Conservation (phyloP, 352 stramenopile species). For the Pythium grandisporangium region DNA sequence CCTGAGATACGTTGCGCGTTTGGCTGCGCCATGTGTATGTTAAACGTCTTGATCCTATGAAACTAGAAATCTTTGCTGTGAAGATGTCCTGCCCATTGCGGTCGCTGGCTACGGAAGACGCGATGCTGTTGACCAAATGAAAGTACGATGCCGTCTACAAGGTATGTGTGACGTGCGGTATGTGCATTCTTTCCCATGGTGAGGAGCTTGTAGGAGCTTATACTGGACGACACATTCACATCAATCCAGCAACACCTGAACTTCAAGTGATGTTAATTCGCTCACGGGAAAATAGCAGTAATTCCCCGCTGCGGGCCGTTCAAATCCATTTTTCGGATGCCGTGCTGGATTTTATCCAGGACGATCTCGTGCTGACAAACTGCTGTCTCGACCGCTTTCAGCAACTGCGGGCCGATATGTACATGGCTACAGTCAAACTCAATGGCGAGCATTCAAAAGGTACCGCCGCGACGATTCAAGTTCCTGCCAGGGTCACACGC, state of each 20-base stretch:
- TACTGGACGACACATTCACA: too few relatives aligned
- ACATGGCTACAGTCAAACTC: constrained; percentile 8
- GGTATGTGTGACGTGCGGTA: constrained; percentile 15
- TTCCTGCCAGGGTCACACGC: constrained; percentile 3
- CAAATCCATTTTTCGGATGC: constrained; percentile 68
- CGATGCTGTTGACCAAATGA: constrained; percentile 51
- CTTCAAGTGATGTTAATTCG: constrained; percentile 9
- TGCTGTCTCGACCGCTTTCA: constrained; percentile 25
- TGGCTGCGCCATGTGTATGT: too few relatives aligned
- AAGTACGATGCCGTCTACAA: constrained; percentile 43
- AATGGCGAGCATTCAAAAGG: neutral
- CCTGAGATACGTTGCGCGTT: too few relatives aligned
- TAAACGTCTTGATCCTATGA: too few relatives aligned
- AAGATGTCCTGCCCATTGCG: constrained; percentile 26
- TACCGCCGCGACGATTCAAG: constrained; percentile 1
- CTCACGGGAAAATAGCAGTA: neutral
- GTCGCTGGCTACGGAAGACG: constrained; percentile 32
- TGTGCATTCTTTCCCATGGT: neutral
- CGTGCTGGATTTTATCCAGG: constrained; percentile 45
- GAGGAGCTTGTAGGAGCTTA: too few relatives aligned
- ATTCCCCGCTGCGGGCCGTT: constrained; percentile 5
- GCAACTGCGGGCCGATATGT: constrained; percentile 37
- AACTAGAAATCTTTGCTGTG: constrained; percentile 35
- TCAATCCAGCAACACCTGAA: constrained; percentile 1
- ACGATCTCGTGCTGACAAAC: constrained; percentile 28